Evolutionary conservation across 441 rosid genomes (phyloP).

Genomic region (Corymbia citriodora): DNA sequence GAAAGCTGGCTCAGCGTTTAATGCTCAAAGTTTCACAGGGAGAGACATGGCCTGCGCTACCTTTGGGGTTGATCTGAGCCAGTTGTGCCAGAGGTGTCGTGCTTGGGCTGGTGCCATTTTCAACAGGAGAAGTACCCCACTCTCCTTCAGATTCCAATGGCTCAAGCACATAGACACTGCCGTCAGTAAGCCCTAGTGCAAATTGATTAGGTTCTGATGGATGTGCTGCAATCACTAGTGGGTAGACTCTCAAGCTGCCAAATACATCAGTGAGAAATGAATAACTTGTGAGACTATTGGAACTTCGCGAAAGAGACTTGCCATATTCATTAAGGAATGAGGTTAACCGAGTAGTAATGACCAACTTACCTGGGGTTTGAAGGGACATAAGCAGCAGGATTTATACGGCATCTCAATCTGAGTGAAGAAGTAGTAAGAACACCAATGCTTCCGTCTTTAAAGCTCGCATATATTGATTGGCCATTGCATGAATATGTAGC

Average conservation of each 20-base stretch:
- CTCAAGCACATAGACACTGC: constrained; percentile 56
- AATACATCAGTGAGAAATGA: not conserved
- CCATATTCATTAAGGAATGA: not conserved
- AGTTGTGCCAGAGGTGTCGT: too few species aligned
- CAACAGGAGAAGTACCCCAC: constrained; percentile 66
- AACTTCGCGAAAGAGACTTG: not conserved
- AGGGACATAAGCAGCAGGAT: constrained; percentile 47
- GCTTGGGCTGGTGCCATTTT: constrained; percentile 40
- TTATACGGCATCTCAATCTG: constrained; percentile 60
- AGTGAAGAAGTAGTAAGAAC: constrained; percentile 52
- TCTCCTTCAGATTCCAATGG: constrained; percentile 59
- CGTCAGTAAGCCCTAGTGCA: constrained; percentile 68
- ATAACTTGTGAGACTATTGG: not conserved
- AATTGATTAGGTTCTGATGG: constrained; percentile 67
- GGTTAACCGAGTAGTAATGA: not conserved
- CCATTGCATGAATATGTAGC: constrained; percentile 73
- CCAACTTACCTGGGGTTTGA: constrained; percentile 48
- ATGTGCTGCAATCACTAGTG: constrained; percentile 69
- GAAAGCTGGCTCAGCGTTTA: too few species aligned
- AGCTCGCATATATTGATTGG: constrained; percentile 58
- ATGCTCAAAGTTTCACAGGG: too few species aligned
- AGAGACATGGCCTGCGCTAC: too few species aligned
- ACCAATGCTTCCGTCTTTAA: constrained; percentile 65
- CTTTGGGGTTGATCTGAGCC: too few species aligned
- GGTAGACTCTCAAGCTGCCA: constrained; percentile 55